Evolutionary conservation across 2,329 filamentous ascomycete genomes (phyloP).

Genomic region (Didymella glomerata): DNA sequence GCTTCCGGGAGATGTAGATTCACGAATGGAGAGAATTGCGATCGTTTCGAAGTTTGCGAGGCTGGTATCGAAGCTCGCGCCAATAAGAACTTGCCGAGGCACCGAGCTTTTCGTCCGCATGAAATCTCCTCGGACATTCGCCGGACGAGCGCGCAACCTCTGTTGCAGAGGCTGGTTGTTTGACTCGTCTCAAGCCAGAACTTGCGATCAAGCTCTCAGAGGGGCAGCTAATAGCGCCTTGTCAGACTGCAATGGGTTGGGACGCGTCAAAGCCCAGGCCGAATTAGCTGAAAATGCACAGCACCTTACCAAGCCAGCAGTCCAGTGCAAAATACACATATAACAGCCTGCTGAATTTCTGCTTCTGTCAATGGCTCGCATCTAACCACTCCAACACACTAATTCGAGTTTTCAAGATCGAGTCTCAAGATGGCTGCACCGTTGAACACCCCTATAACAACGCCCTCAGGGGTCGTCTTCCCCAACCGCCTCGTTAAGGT

Average conservation of each 20-base stretch:
- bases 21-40: not conserved
- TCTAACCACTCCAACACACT: not conserved
- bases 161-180: not conserved
- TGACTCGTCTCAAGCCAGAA: not conserved
- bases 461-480: slow-evolving; percentile 43
- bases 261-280: not conserved
- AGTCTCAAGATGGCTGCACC: not conserved
- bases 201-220: too few relatives aligned
- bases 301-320: slow-evolving; percentile 3
- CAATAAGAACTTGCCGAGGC: not conserved
- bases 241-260: not conserved
- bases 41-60: not conserved
- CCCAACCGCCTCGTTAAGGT: slow-evolving; percentile 51
- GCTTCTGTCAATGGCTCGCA: not conserved
- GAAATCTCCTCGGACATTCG: not conserved
- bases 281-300: slow-evolving; percentile 1
- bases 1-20: not conserved
- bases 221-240: not conserved
- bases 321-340: not conserved
- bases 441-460: slow-evolving; percentile 11
- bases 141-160: not conserved
- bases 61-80: slow-evolving; percentile 1
- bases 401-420: not conserved
- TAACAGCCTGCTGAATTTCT: not conserved
- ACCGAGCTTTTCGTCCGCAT: not conserved